Conservation (phyloP, 805 yeast genomes). For the Wickerhamomyces silvicola region DNA sequence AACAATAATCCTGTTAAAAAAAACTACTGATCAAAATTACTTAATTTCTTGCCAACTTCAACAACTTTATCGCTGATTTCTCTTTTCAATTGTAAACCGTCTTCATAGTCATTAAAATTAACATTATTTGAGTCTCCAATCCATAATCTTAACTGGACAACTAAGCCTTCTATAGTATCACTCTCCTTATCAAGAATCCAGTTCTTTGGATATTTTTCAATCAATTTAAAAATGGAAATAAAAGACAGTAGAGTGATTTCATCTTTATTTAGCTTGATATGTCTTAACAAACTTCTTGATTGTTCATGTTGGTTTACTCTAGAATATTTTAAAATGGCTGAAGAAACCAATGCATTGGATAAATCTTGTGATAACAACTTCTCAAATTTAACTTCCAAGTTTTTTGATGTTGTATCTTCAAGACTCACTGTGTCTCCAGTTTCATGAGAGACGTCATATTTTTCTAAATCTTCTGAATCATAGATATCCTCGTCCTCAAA, state of each 20-base stretch:
- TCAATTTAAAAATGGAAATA: constrained; percentile 20
- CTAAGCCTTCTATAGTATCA: constrained; percentile 16
- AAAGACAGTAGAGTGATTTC: constrained; percentile 21
- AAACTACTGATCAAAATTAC: constrained; percentile 8
- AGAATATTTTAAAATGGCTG: constrained; percentile 18
- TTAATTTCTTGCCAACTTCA: constrained; percentile 19
- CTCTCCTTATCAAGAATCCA: constrained; percentile 16
- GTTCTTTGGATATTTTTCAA: constrained; percentile 20
- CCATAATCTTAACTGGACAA: constrained; percentile 23
- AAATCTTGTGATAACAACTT: constrained; percentile 18
- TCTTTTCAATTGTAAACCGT: constrained; percentile 20
- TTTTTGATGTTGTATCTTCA: not conserved
- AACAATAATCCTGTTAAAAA: not conserved
- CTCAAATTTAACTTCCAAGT: constrained; percentile 13
- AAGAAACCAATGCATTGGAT: constrained; percentile 19
- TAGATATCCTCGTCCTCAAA: constrained; percentile 4
- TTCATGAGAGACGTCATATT: too few species aligned
- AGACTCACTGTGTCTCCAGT: constrained; percentile 4
- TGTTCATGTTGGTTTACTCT: constrained; percentile 11
- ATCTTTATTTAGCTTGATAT: constrained; percentile 12
- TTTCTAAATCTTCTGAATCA: constrained; percentile 2
- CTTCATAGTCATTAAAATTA: constrained; percentile 19
- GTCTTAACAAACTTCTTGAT: constrained; percentile 12
- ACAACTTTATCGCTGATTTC: constrained; percentile 26
- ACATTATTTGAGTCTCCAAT: constrained; percentile 20